Evolutionary conservation across 345 rosid genomes (phyloP).

Genomic region (Pelargonium nanum): DNA sequence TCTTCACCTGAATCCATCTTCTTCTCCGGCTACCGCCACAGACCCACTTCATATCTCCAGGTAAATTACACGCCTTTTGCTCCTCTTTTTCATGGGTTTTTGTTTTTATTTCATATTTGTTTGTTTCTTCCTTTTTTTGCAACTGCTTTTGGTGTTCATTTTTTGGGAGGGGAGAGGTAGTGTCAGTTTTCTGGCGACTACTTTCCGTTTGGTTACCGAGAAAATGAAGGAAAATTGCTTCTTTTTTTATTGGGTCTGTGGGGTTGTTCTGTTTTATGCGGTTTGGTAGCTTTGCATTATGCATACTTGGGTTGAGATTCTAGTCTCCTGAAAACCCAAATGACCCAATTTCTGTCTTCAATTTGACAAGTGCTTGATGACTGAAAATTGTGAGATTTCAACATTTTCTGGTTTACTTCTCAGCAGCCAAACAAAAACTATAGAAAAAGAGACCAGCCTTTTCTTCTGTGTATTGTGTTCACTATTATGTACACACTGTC

Average conservation of each 20-base stretch:
- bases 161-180: not conserved
- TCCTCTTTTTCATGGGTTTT: constrained; percentile 3
- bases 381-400: not conserved
- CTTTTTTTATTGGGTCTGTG: not conserved
- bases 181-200: constrained; percentile 2
- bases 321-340: not conserved
- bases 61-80: not conserved
- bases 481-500: not conserved
- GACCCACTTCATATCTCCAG: constrained; percentile 1
- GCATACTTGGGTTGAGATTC: not conserved
- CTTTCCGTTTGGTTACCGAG: constrained; percentile 18
- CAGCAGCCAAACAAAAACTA: not conserved
- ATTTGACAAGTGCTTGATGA: not conserved
- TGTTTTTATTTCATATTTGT: not conserved
- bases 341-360: not conserved
- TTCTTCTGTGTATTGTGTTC: not conserved
- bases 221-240: constrained; percentile 7
- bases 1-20: constrained; percentile 3
- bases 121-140: not conserved
- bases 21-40: constrained; percentile 17
- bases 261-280: constrained; percentile 5
- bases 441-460: not conserved
- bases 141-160: not conserved
- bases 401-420: not conserved
- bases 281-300: not conserved